These are phyloP conservation scores for Gossypium gossypioides DNA, from an alignment of 441 rosid species.

Conservation along the genomic window DNA sequence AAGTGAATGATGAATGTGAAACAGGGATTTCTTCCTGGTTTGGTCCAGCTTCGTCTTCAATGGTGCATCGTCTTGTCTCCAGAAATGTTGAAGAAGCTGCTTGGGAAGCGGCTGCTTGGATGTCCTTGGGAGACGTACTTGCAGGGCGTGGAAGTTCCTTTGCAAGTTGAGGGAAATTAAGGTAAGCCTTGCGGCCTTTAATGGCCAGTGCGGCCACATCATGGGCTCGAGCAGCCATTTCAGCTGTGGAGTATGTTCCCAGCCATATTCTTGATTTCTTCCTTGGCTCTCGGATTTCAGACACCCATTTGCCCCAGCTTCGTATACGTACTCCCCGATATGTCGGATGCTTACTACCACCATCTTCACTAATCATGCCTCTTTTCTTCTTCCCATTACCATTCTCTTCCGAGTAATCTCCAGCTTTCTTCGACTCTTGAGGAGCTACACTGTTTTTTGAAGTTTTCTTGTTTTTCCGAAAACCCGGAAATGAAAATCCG, in stretches of 20 bases:
- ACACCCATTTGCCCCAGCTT: constrained; percentile 80
- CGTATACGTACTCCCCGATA: constrained; percentile 64
- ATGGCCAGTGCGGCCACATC: constrained; percentile 72
- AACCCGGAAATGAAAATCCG: constrained; percentile 12
- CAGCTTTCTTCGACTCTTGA: constrained; percentile 26
- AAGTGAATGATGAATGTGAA: constrained; percentile 19
- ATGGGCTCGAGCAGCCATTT: constrained; percentile 82
- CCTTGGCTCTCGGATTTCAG: constrained; percentile 64
- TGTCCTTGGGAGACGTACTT: constrained; percentile 48
- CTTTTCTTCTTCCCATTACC: constrained; percentile 16
- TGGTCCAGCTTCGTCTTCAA: constrained; percentile 8
- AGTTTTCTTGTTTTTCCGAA: constrained; percentile 6
- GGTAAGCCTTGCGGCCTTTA: constrained; percentile 50
- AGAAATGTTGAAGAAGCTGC: constrained; percentile 38
- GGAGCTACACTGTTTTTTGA: constrained; percentile 12
- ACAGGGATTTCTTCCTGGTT: constrained; percentile 16
- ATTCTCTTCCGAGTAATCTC: constrained; percentile 2
- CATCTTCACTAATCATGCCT: constrained; percentile 10
- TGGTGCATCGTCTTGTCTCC: constrained; percentile 4
- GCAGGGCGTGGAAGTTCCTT: constrained; percentile 48
- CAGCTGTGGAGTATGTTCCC: constrained; percentile 60
- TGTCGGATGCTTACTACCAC: constrained; percentile 35
- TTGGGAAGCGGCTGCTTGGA: constrained; percentile 57
- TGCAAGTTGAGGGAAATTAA: constrained; percentile 55
- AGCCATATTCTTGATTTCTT: constrained; percentile 81